These are phyloP conservation scores for Capillidium rhysosporum DNA, from an alignment of 371 early-diverging fungal species.

Conservation along the genomic window DNA sequence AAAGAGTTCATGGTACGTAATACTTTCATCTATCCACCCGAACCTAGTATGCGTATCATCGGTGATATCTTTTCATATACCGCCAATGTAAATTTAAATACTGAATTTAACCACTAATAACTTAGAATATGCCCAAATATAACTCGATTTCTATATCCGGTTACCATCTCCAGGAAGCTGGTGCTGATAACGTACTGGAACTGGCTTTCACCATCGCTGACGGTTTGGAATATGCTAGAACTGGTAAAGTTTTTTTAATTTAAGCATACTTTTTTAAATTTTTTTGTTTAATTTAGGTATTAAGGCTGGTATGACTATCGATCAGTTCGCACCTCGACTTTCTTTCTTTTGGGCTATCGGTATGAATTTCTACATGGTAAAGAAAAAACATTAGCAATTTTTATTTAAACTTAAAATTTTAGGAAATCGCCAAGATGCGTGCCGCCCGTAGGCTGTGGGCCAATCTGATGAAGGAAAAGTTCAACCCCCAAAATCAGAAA, in stretches of 20 bases:
- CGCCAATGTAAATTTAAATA: conserved; percentile 20
- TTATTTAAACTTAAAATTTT: background rate
- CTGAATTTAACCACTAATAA: background rate
- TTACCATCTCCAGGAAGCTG: conserved; percentile 80
- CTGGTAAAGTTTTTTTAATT: conserved; percentile 12
- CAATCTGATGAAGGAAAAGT: conserved; percentile 49
- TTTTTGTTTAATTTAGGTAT: conserved; percentile 22
- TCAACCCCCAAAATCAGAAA: conserved; percentile 45
- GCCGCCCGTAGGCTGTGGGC: conserved; percentile 73
- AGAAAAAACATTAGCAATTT: background rate
- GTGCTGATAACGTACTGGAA: conserved; percentile 65
- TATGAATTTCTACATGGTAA: conserved; percentile 77
- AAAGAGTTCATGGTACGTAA: conserved; percentile 86
- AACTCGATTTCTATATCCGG: conserved; percentile 82
- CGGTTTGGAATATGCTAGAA: conserved; percentile 58
- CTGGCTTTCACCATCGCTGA: conserved; percentile 74
- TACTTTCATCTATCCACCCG: conserved; percentile 75
- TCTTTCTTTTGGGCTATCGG: conserved; percentile 83
- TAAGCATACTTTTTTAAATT: background rate
- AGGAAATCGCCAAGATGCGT: conserved; percentile 72
- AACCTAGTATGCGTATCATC: conserved; percentile 63
- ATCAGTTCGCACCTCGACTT: conserved; percentile 67
- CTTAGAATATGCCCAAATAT: conserved; percentile 63
- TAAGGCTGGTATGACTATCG: conserved; percentile 61
- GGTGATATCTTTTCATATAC: conserved; percentile 70